Base-by-base conservation (phyloP, 495 filamentous ascomycete species). In the Hypomontagnella submonticulosa region DNA sequence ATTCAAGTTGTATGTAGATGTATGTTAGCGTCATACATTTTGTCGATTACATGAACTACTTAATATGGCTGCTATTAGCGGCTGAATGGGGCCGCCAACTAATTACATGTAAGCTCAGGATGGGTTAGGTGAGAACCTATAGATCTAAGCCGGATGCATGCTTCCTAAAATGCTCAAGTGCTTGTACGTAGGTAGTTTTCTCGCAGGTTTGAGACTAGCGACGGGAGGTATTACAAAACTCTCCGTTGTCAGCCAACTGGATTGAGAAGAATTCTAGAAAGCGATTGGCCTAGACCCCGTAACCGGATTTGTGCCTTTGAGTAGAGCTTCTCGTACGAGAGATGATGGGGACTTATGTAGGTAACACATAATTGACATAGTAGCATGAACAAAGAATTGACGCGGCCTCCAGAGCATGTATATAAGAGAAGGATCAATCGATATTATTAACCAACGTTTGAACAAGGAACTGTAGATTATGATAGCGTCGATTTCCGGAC, bases 21-120 rank as follows among this genome's bases (percentile, higher is more conserved):
- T 46, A 61, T 67, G 51, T 61, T 61, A 50, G 44, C 63, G 63
- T 67, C 63, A 67, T 67, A 67, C 56, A 61, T 57, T 66, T 46
- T 10, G 13, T 19, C 42, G 20, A 10, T 47, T 50, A 34, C 16
- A n/a, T 43, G 23, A 27, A 6, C 1, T 12, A 46, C 19, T 6
- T 44, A 32, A 36, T 5, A 27, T 46, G 27, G 12, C 18, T 20
- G 23, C 23, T 3, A 52, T 23, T 36, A 50, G 36, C 33, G 27
- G 30, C n/a, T 50, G 16, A 30, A 27, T 46, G 38, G 34, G 44
- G 40, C 40, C 48, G 44, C 43, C 3, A 20, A 34, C 12, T 4
- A 8, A 2, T 6, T 27, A 27, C 3, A 2, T 27, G 23, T 2
- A 6, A 27, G 18, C 0, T 11, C 15, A 38, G 38, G 36, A 12